phyloP scores from a whole-genome alignment of 176 grass and related monocot species.

The Themeda triandra region DNA sequence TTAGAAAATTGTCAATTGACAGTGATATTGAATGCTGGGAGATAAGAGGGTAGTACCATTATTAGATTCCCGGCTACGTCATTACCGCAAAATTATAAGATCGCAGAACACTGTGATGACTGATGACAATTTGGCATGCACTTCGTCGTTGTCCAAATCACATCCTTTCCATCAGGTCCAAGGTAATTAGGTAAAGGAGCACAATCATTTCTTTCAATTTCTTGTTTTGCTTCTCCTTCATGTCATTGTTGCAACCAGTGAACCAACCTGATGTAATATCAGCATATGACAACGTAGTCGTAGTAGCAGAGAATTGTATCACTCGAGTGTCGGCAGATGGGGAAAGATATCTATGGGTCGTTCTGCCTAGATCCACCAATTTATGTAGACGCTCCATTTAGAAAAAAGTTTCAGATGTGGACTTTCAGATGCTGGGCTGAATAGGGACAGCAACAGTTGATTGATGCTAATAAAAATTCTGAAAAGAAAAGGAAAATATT shows the following conservation, averaged over 20 bases:
- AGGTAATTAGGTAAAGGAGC: conserved; percentile 21
- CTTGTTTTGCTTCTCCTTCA: conserved; percentile 5
- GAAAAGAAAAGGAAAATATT: neutral
- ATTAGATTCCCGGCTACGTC: conserved; percentile 32
- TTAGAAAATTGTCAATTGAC: conserved; percentile 21
- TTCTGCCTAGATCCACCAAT: conserved; percentile 6
- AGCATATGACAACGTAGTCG: conserved; percentile 12
- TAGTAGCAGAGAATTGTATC: neutral
- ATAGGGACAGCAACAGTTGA: neutral
- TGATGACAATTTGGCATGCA: conserved; percentile 26
- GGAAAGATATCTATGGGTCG: conserved; percentile 16
- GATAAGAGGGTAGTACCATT: conserved; percentile 2
- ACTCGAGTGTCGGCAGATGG: conserved; percentile 39
- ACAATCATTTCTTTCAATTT: conserved; percentile 19
- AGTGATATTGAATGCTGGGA: conserved; percentile 19
- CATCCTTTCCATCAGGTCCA: conserved; percentile 16
- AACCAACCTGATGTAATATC: conserved; percentile 29
- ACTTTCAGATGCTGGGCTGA: conserved; percentile 4
- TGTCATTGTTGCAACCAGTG: conserved; percentile 22
- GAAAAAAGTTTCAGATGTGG: neutral
- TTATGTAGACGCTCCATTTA: neutral
- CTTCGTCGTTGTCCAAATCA: conserved; percentile 33
- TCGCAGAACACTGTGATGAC: conserved; percentile 17
- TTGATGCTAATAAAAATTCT: conserved; percentile 4
- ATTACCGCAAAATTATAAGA: conserved; percentile 23